Evolutionary conservation across 1,284 basidiomycete species (phyloP).

Genomic region (Anthracocystis setariae): DNA sequence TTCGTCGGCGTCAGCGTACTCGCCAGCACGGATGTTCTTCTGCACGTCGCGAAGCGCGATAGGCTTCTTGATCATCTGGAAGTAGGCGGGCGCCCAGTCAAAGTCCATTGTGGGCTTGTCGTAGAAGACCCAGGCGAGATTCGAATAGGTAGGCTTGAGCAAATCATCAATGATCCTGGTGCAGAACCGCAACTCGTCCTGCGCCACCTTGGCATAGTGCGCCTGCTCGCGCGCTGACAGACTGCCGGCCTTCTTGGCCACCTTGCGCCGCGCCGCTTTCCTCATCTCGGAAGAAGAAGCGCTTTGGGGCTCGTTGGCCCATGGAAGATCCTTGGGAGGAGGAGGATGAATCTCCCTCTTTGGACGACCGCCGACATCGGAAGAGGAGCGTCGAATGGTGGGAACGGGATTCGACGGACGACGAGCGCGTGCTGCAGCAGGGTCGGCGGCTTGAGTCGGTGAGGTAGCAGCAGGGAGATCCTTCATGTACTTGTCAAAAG

Average conservation of each 20-base stretch:
- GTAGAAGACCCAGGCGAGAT: constrained; percentile 85
- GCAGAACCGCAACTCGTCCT: constrained; percentile 87
- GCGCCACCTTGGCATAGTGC: constrained; percentile 76
- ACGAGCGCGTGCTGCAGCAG: constrained; percentile 69
- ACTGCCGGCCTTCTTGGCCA: constrained; percentile 44
- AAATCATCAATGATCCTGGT: constrained; percentile 80
- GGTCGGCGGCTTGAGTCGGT: constrained; percentile 52
- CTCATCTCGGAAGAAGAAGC: constrained; percentile 41
- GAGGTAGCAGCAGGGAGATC: constrained; percentile 42
- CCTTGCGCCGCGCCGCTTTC: constrained; percentile 42
- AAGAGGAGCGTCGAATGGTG: constrained; percentile 76
- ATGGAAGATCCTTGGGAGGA: constrained; percentile 87
- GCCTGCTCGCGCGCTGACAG: constrained; percentile 67
- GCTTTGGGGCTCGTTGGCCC: constrained; percentile 74
- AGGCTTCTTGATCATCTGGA: constrained; percentile 89
- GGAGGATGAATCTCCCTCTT: constrained; percentile 98
- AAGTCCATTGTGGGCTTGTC: constrained; percentile 86
- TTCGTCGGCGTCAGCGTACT: constrained; percentile 79
- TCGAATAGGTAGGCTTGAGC: constrained; percentile 78
- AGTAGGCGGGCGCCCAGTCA: constrained; percentile 83
- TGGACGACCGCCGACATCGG: constrained; percentile 77
- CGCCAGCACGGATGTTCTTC: constrained; percentile 79
- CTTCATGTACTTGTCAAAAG: constrained; percentile 84
- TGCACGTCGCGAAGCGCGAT: constrained; percentile 76
- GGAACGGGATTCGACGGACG: constrained; percentile 81